Conservation (phyloP, 2,329 filamentous ascomycete genomes). For the Pestalotiopsis sp. region DNA sequence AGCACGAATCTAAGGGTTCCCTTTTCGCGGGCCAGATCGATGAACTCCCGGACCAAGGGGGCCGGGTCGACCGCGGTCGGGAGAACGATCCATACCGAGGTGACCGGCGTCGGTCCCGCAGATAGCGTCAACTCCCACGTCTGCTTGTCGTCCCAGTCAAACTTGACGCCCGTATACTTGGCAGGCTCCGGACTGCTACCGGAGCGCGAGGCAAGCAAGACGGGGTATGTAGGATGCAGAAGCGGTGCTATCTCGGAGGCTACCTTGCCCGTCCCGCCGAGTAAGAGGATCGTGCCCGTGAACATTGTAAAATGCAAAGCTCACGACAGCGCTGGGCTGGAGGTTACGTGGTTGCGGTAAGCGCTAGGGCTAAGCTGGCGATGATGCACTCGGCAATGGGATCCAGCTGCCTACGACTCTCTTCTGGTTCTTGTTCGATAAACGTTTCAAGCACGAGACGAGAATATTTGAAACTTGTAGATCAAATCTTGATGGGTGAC, state of each 20-base stretch:
- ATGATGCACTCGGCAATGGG: neutral
- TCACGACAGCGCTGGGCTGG: neutral
- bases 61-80: constrained; percentile 36
- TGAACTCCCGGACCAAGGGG: constrained; percentile 40
- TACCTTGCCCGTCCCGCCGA: constrained; percentile 49
- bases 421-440: neutral
- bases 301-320: neutral
- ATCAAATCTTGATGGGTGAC: neutral
- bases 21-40: constrained; percentile 40
- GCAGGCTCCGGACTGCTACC: constrained; percentile 20
- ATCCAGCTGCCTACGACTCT: neutral
- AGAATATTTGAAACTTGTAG: neutral
- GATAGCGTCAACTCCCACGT: constrained; percentile 42
- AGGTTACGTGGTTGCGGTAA: neutral
- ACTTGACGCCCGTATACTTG: constrained; percentile 32
- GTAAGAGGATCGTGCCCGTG: constrained; percentile 37
- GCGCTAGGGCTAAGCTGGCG: neutral
- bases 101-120: constrained; percentile 27
- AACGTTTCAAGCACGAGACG: neutral
- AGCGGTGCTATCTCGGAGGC: constrained; percentile 40
- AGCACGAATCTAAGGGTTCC: constrained; percentile 48
- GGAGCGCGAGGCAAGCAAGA: constrained; percentile 43
- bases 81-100: constrained; percentile 44
- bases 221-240: constrained; percentile 32
- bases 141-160: constrained; percentile 47